Conservation (phyloP, 129 eudicot genomes). For the Ambrosia artemisiifolia region DNA sequence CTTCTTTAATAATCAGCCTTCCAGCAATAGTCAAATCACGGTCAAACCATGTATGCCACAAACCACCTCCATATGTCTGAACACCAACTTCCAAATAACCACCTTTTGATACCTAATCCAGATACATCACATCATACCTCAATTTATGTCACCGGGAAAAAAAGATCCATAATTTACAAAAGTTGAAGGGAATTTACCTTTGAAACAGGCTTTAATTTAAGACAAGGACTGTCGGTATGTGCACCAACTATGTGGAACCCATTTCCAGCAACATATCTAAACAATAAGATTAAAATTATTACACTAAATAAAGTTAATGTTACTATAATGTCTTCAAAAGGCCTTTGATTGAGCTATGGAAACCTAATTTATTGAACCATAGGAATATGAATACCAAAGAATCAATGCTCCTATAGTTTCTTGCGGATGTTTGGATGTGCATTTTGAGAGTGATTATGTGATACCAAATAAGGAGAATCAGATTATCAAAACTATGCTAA, state of each 20-base stretch:
- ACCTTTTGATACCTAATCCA: slow-evolving; percentile 59
- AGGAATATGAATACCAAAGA: neutral
- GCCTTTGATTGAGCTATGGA: neutral
- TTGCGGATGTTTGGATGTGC: neutral
- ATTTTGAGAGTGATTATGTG: neutral
- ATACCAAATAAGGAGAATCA: neutral
- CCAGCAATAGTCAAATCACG: slow-evolving; percentile 94
- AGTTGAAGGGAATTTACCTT: slow-evolving; percentile 46
- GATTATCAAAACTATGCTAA: neutral
- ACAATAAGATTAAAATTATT: slow-evolving; percentile 11
- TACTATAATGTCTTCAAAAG: neutral
- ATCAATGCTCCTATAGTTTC: neutral
- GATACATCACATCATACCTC: slow-evolving; percentile 7
- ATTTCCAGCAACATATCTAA: slow-evolving; percentile 88
- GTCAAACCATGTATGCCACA: slow-evolving; percentile 99
- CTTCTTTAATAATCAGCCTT: slow-evolving; percentile 69
- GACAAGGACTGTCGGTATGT: slow-evolving; percentile 96
- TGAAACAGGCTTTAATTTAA: slow-evolving; percentile 78
- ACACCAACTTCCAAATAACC: slow-evolving; percentile 92
- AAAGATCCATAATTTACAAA: neutral
- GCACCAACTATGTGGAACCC: slow-evolving; percentile 91
- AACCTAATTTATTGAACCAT: neutral
- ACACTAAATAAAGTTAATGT: neutral
- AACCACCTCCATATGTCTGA: slow-evolving; percentile 92
- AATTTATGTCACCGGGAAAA: neutral